phyloP scores from a whole-genome alignment of 495 filamentous ascomycete genomes.

The Clavariopsis aquatica region DNA sequence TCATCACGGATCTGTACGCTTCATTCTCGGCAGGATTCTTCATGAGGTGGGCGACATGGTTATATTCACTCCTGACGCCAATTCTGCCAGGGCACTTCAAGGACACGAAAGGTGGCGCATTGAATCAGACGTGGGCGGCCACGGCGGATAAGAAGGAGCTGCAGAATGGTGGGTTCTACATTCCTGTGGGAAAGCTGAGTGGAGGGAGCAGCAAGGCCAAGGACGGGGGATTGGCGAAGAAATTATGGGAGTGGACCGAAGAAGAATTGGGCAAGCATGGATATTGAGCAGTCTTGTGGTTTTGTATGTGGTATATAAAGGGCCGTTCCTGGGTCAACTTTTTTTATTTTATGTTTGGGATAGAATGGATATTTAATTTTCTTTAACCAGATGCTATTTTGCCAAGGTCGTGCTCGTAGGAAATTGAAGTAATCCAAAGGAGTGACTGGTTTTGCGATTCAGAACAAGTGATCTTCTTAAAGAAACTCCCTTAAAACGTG shows the following conservation, averaged over 20 bases:
- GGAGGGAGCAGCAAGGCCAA: slow-evolving; percentile 53
- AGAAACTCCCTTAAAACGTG: too few species aligned
- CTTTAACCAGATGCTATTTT: too few species aligned
- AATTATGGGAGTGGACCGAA: slow-evolving; percentile 62
- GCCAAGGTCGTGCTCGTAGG: too few species aligned
- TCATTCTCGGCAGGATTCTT: slow-evolving; percentile 56
- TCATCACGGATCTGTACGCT: slow-evolving; percentile 46
- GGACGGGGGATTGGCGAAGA: slow-evolving; percentile 56
- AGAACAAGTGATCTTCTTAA: too few species aligned
- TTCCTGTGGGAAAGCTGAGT: slow-evolving; percentile 59
- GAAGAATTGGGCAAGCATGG: slow-evolving; percentile 44
- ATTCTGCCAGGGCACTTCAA: slow-evolving; percentile 61
- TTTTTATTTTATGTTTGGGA: background rate
- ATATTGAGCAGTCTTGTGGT: slow-evolving; percentile 2
- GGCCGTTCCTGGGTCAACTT: background rate
- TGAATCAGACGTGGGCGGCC: slow-evolving; percentile 59
- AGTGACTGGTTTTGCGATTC: too few species aligned
- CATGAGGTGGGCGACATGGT: slow-evolving; percentile 54
- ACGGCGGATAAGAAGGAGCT: slow-evolving; percentile 51
- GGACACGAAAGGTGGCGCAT: slow-evolving; percentile 49
- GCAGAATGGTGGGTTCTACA: slow-evolving; percentile 60
- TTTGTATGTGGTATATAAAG: background rate
- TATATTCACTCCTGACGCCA: slow-evolving; percentile 49
- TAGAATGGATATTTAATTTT: background rate
- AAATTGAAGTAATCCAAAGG: too few species aligned